Base-by-base conservation (phyloP, 73 alveolate genomes). In the Paramecium pentaurelia region DNA sequence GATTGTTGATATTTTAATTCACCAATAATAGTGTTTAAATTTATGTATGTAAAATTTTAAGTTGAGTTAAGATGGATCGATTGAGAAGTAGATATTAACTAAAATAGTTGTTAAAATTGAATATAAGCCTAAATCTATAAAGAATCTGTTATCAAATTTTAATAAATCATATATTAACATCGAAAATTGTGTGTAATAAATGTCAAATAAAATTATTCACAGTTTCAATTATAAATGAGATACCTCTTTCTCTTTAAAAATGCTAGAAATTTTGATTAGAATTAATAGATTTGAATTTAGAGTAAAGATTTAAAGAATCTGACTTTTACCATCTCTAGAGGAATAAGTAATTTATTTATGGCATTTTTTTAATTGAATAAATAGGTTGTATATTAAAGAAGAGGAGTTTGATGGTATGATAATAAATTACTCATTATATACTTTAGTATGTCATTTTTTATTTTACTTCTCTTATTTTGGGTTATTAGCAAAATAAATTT, bases 401-500 rank as follows among this genome's bases (percentile, higher is more conserved):
- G 77, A 60, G 16, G 44, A 60, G 10, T 60, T 60, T 60, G 6
- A 60, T 60, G 77, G 77, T 10, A 60, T 60, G 77, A 60, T 60
- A 32, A 64, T 64, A 20, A 64, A 32, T 64, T 34, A 32, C 84
- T 64, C 42, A 11, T 64, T 64, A 64, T 34, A 54, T 64, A 64
- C 30, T 64, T 32, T 64, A 64, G 47, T 34, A 28, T 32, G 22
- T 64, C 84, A 64, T 64, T 64, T 64, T 34, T 64, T 64, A 11
- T 64, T 64, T 64, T 73, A 16, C 47, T 73, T 73, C n/a, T 73
- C 87, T 73, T 73, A 18, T 80, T 80, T 80, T 18, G 91, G 91
- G 49, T 80, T 80, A 49, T 80, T 95, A 18, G 98, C 99, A 93
- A 95, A 97, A 51, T 99, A 97, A 58, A 96, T 95, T 93, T 97